Percentiles rank a stretch among this genome's conserved stretches.
Evolutionary conservation across 2,329 filamentous ascomycete genomes (phyloP).

Genomic region (Paraphaeosphaeria minitans): DNA sequence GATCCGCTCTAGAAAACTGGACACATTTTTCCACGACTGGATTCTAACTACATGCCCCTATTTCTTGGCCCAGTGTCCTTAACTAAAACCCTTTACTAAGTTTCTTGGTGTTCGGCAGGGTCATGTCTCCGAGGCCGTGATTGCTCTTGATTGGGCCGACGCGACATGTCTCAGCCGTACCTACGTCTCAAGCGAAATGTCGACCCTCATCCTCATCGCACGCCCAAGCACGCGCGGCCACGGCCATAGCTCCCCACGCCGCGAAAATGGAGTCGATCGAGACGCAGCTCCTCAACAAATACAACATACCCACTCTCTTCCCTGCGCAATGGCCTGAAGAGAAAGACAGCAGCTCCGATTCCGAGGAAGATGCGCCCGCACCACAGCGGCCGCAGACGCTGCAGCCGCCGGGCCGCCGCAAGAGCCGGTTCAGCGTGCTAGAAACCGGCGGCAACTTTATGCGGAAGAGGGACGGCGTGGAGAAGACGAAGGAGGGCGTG

Average conservation of each 20-base stretch:
- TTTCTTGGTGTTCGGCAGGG: background rate
- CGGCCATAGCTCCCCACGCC: conserved; percentile 9
- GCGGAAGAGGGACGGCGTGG: conserved; percentile 70
- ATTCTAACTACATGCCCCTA: no score
- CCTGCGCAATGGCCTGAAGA: conserved; percentile 87
- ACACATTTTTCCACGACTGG: no score
- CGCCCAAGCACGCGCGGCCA: conserved; percentile 8
- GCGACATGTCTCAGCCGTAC: conserved; percentile 25
- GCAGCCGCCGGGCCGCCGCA: conserved; percentile 59
- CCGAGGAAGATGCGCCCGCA: conserved; percentile 59
- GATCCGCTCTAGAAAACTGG: no score
- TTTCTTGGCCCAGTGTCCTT: background rate
- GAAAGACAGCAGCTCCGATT: conserved; percentile 67
- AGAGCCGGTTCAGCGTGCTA: conserved; percentile 83
- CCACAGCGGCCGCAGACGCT: conserved; percentile 18
- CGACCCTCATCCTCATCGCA: conserved; percentile 3
- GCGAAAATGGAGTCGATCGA: conserved; percentile 54
- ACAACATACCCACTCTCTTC: conserved; percentile 78
- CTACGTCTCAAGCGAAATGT: conserved; percentile 14
- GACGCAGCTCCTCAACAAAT: conserved; percentile 82
- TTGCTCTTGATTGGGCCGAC: conserved; percentile 30
- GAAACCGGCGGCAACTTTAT: conserved; percentile 74
- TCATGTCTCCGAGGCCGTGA: conserved; percentile 12
- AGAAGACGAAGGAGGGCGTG: conserved; percentile 69
- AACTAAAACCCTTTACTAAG: background rate